Evolutionary conservation across 768 basidiomycete genomes (phyloP), one percentile per base, ranked within the genome.

Genomic region (Termitomyces sp.): DNA sequence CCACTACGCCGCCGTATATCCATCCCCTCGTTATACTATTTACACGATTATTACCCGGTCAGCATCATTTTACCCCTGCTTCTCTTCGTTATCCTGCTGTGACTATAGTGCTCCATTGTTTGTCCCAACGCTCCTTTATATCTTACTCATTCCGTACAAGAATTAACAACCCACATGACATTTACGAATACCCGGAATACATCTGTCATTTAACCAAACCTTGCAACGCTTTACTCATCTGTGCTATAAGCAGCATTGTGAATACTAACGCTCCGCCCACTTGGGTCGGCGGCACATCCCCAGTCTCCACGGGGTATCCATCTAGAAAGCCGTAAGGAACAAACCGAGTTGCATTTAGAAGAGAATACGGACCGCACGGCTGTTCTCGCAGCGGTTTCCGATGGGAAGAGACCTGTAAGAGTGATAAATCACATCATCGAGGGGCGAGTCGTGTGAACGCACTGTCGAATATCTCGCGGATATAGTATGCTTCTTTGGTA

Each of bases 231-330:
- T 72, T 68, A 73, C 69, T 72, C 60, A 7, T 57, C 65, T 66
- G 72, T 70, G 58, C 77, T 74, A 73, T 98, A 97, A 13, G 97
- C 96, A 53, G 93, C 88, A 68, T 89, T 92, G 82, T 99, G 97
- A 69, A 98, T 98, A 74, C 85, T 89, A 70, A 98, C 96, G 64
- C 92, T 94, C 54, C 97, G 83, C 35, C 97, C 97, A 64, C 93
- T 95, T 35, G 97, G 97, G 73, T 99, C 97, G 35, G 92, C 77
- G 3, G 92, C 81, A 70, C 96, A 97, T 59, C 96, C 96, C 96
- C 96, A 99, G 74, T 98, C 96, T 59, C 88, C 91, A 68, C 93
- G 88, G 52, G 95, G 95, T 73, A 95, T 90, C 95, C 94, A 96
- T 64, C 91, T 91, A 72, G 55, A 63, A 55, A 38, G 45, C 36